Base-by-base conservation (phyloP, 2,329 filamentous ascomycete species). In the Orbilia quercus region DNA sequence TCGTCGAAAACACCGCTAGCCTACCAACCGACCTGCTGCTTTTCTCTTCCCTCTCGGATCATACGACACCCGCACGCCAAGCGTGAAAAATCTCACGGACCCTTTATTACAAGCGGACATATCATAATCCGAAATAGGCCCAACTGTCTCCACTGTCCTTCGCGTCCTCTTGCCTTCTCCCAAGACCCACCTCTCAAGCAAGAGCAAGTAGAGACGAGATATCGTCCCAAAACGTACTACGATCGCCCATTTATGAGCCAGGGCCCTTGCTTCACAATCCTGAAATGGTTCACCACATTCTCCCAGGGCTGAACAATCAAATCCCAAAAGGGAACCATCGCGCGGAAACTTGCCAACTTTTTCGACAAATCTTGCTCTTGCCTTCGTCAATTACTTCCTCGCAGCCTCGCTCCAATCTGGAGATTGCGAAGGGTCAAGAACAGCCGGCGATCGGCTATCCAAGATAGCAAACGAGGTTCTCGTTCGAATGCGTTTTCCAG, bases 361-460 rank as follows among this genome's bases (percentile, higher is more conserved):
- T 18, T 53, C 59, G 59, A 54, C 38, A 64, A 64, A 54, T 54
- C 48, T 36, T 64, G 59, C 57, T 9, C 11, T 11, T 47, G 9
- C 7, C 1, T 7, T 44, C 45, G 58, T 51, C 34, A 63, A 63
- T 31, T 40, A n/a, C 36, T 23, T 23, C 44, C 45, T 38, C 16
- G 16, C 18, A 20, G 31, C 28, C 18, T 16, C 3, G 22, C 16
- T 31, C 28, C 7, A 38, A n/a, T 22, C 25, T 69, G 23, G 57
- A 64, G 51, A 64, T 71, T 60, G 55, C 64, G 64, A 62, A 47
- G 64, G 55, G 64, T 40, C 20, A 60, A 62, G 63, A 59, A 50
- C 31, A 67, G 54, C 63, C 63, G 63, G 50, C 45, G 53, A 67
- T 67, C 44, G 23, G 16, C 45, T 59, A 40, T 34, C 51, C 51